Percentiles rank a stretch among this genome's conserved stretches.
phyloP scores from a whole-genome alignment of 257 asterid species.

The Misopates orontium region DNA sequence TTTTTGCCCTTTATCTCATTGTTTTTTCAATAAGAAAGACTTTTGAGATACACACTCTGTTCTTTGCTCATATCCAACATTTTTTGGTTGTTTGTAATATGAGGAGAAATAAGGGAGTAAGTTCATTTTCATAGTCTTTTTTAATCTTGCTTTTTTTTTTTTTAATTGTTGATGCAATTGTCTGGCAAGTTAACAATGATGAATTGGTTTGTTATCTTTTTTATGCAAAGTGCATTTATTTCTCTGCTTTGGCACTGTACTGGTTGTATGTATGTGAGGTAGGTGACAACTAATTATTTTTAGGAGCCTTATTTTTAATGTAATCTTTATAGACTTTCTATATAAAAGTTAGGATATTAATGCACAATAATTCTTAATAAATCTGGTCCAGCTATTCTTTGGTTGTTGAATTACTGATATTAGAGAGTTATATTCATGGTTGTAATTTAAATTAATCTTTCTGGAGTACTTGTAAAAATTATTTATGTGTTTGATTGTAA shows the following conservation, averaged over 20 bases:
- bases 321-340: no score
- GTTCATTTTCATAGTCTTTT: conserved; percentile 5
- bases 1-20: neutral
- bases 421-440: neutral
- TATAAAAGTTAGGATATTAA: neutral
- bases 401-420: neutral
- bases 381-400: neutral
- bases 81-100: neutral
- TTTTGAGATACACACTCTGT: conserved; percentile 1
- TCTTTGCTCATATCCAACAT: neutral
- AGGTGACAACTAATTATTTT: neutral
- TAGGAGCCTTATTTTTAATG: no score
- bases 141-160: neutral
- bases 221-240: conserved; percentile 29
- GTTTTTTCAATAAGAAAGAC: neutral
- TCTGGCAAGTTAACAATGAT: conserved; percentile 19
- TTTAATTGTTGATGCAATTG: neutral
- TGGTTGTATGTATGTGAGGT: conserved; percentile 1
- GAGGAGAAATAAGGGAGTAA: conserved; percentile 3
- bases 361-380: conserved; percentile 24
- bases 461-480: neutral
- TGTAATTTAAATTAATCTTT: neutral
- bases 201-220: conserved; percentile 14
- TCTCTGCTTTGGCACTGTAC: conserved; percentile 19
- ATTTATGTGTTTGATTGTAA: neutral